These are phyloP conservation scores for Capsella bursapastoris DNA, from an alignment of 345 rosid genomes.

Conservation along the genomic window DNA sequence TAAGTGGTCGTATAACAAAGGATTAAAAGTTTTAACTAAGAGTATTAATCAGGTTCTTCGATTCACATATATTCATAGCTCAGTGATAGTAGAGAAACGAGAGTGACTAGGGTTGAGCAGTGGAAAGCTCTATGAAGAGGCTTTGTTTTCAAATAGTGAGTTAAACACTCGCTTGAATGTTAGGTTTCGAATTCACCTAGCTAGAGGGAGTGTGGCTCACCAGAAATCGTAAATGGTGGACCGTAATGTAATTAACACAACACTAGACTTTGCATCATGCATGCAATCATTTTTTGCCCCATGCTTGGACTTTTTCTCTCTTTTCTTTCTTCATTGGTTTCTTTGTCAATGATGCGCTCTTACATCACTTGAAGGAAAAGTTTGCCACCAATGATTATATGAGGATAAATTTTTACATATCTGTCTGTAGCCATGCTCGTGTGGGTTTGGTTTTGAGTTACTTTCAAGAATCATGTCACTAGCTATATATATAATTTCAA, in stretches of 20 bases:
- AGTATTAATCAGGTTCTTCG: constrained; percentile 1
- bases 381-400: constrained; percentile 31
- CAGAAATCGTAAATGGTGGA: background rate
- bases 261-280: constrained; percentile 15
- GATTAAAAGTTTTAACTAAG: background rate
- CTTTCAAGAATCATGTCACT: constrained; percentile 34
- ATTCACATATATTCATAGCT: background rate
- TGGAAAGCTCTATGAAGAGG: background rate
- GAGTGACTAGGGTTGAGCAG: background rate
- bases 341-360: constrained; percentile 15
- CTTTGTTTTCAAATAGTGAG: background rate
- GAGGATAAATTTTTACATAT: constrained; percentile 4
- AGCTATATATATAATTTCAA: constrained; percentile 1
- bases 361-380: constrained; percentile 39
- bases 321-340: background rate
- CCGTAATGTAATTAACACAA: background rate
- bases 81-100: background rate
- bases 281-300: constrained; percentile 27
- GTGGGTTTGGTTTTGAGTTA: constrained; percentile 39
- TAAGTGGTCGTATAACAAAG: background rate
- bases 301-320: constrained; percentile 21
- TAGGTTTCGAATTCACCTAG: background rate
- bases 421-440: constrained; percentile 29
- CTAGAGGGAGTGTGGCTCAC: background rate
- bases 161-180: background rate